Percentiles rank a stretch among this genome's conserved stretches.
These are phyloP conservation scores for Mycena sanguinolenta DNA, from an alignment of 768 basidiomycete species.

Conservation along the genomic window DNA sequence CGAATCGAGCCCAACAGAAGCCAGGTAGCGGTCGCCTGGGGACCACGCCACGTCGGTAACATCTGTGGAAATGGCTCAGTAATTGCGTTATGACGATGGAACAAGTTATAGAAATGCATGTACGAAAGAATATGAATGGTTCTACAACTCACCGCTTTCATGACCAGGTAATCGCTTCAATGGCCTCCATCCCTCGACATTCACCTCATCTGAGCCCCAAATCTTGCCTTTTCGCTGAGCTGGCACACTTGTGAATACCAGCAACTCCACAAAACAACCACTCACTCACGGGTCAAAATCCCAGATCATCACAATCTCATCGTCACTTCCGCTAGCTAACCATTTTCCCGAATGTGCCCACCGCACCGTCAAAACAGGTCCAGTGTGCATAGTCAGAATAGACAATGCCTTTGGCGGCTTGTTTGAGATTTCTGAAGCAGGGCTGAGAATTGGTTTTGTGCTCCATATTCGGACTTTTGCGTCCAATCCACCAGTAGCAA, in stretches of 20 bases:
- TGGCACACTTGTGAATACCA: conserved; percentile 11
- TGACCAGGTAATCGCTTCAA: conserved; percentile 93
- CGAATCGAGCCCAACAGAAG: conserved; percentile 94
- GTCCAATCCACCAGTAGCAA: conserved; percentile 98
- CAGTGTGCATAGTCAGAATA: conserved; percentile 94
- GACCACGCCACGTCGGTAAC: conserved; percentile 97
- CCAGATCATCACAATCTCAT: conserved; percentile 97
- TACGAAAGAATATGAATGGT: background rate
- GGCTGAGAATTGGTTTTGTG: conserved; percentile 92
- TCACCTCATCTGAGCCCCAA: conserved; percentile 96
- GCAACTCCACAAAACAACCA: conserved; percentile 20
- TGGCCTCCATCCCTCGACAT: conserved; percentile 98
- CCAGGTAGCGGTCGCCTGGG: conserved; percentile 90
- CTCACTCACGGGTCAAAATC: conserved; percentile 91
- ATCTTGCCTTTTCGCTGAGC: conserved; percentile 81
- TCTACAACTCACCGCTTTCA: conserved; percentile 80
- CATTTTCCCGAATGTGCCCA: conserved; percentile 96
- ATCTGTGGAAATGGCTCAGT: conserved; percentile 63
- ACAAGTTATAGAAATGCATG: conserved; percentile 17
- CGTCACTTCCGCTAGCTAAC: conserved; percentile 97
- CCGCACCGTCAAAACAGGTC: conserved; percentile 89
- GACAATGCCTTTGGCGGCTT: conserved; percentile 89
- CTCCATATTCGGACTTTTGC: conserved; percentile 98
- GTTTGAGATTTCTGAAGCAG: conserved; percentile 73
- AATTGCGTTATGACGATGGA: background rate